Evolutionary conservation across 2,329 filamentous ascomycete genomes (phyloP), one percentile per base, ranked within the genome.

Genomic region (Pseudodiploospora longispora): DNA sequence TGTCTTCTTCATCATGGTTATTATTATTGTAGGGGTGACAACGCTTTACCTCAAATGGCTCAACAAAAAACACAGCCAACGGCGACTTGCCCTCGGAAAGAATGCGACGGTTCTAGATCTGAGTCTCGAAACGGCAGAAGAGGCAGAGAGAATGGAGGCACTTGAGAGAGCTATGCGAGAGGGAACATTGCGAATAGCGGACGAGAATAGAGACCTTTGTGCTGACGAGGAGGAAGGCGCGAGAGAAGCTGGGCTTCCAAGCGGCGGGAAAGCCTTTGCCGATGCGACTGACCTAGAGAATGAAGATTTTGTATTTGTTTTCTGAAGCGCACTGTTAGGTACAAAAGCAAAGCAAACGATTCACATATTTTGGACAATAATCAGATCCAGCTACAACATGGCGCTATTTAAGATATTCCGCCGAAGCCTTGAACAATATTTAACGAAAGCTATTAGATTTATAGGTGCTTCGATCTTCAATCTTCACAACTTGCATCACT

Each of bases 241-340:
- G 10, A 52, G 35, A 3, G 50, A 41, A 10, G 35, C 42, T 1
- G 40, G 10, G 7, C 43, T 43, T 4, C 47, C 46, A 34, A 48
- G 51, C 3, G 49, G 42, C 1, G 53, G 50, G 36, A 63, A 60
- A 42, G 55, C 58, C 6, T 63, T 64, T 54, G 56, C 52, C 6
- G 80, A 84, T 55, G 59, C 74, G 12, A 82, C 77, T 10, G 78
- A 82, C 56, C 59, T 76, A 52, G 65, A 75, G 59, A 82, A 82
- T 49, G 78, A 82, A 53, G 78, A 82, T 48, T 83, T 83, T 53
- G 68, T 82, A 6, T 83, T 77, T 59, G 69, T 82, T 3, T 78
- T 60, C 46, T 64, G 44, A 58, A 8, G 35, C 34, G 30, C 30
- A 19, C 19, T 19, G 19, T 19, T 19, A 19, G 19, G 19, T 19